Conservation (phyloP, 306 rosid species). For the Luffa aegyptiaca region DNA sequence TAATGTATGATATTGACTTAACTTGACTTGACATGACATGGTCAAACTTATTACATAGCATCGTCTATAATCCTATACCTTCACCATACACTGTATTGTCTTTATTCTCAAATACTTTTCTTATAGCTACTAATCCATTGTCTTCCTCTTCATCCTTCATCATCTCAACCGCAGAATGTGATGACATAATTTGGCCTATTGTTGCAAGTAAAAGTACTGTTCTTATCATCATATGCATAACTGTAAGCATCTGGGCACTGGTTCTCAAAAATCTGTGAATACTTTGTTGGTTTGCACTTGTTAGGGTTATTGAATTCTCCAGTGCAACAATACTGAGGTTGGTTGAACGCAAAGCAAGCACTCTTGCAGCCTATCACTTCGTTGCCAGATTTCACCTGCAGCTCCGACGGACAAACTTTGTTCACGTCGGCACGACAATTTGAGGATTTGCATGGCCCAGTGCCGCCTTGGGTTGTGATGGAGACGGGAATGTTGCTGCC, state of each 20-base stretch:
- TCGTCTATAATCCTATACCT: too few species aligned
- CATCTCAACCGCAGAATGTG: constrained; percentile 42
- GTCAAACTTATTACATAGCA: too few species aligned
- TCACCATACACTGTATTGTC: too few species aligned
- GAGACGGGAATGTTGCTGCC: neutral
- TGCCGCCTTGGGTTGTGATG: neutral
- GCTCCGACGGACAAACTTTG: neutral
- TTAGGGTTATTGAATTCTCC: neutral
- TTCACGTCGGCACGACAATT: neutral
- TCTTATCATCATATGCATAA: constrained; percentile 45
- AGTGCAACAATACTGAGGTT: constrained; percentile 38
- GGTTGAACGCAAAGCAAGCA: constrained; percentile 31
- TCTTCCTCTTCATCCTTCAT: neutral
- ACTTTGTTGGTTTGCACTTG: constrained; percentile 34
- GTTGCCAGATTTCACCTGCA: neutral
- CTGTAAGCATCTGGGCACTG: constrained; percentile 59
- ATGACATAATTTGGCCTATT: constrained; percentile 31
- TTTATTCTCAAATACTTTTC: too few species aligned
- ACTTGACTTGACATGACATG: too few species aligned
- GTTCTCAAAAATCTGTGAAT: constrained; percentile 22
- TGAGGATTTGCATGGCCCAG: neutral
- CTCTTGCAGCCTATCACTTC: constrained; percentile 30
- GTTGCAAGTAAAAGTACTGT: constrained; percentile 33
- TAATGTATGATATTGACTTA: too few species aligned
- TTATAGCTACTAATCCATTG: neutral